Evolutionary conservation across 2,329 filamentous ascomycete species (phyloP).

Genomic region (Balansia obtecta): DNA sequence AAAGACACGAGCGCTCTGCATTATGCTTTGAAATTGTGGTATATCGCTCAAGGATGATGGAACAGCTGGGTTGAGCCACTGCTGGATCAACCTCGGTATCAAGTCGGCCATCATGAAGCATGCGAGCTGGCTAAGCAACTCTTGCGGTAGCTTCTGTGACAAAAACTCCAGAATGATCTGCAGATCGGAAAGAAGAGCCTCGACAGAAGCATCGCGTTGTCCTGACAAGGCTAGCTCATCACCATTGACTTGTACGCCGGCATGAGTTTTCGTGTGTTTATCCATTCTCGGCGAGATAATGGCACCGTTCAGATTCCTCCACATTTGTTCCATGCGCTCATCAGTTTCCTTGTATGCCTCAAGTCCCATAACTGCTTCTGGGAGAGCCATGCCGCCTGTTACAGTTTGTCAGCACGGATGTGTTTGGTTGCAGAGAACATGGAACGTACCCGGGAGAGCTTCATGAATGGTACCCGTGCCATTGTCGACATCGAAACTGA

Average conservation of each 20-base stretch:
- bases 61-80: slow-evolving; percentile 66
- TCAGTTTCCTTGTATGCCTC: slow-evolving; percentile 50
- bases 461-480: slow-evolving; percentile 44
- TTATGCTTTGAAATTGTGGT: slow-evolving; percentile 54
- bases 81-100: slow-evolving; percentile 52
- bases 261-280: slow-evolving; percentile 19
- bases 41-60: slow-evolving; percentile 64
- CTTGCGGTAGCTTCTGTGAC: slow-evolving; percentile 35
- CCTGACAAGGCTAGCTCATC: slow-evolving; percentile 31
- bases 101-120: slow-evolving; percentile 58
- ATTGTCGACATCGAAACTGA: slow-evolving; percentile 47
- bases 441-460: slow-evolving; percentile 32
- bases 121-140: slow-evolving; percentile 49
- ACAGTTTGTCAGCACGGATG: slow-evolving; percentile 10
- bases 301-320: slow-evolving; percentile 48
- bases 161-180: slow-evolving; percentile 39
- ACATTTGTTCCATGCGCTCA: slow-evolving; percentile 45
- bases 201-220: slow-evolving; percentile 30
- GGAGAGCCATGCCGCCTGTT: slow-evolving; percentile 40
- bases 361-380: slow-evolving; percentile 42
- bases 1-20: slow-evolving; percentile 54
- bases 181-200: slow-evolving; percentile 42
- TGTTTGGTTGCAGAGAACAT: background rate
- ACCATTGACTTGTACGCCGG: slow-evolving; percentile 28
- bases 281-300: slow-evolving; percentile 49